Evolutionary conservation across 2,329 filamentous ascomycete genomes (phyloP).

Genomic region (Fusarium dlaminii): DNA sequence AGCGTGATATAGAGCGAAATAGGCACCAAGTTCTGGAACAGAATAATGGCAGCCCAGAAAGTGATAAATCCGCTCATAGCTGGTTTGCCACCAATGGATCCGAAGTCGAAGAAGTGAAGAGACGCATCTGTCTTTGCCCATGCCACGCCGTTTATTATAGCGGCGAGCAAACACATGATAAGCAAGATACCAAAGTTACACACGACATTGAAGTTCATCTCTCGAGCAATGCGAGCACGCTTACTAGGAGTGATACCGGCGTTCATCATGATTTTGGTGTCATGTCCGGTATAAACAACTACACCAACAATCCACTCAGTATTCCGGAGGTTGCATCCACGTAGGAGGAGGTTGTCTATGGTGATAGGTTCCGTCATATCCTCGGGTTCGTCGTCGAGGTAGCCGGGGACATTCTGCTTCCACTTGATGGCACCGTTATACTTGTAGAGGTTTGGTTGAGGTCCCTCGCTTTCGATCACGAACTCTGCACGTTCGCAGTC

Average conservation of each 20-base stretch:
- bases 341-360: constrained; percentile 94
- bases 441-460: constrained; percentile 93
- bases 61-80: constrained; percentile 91
- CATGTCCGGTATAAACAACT: constrained; percentile 92
- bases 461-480: constrained; percentile 85
- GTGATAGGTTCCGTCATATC: constrained; percentile 92
- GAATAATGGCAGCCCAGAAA: constrained; percentile 93
- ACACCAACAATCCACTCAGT: constrained; percentile 96
- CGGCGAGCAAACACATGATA: constrained; percentile 87
- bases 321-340: constrained; percentile 92
- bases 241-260: constrained; percentile 95
- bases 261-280: constrained; percentile 99
- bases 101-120: constrained; percentile 83
- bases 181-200: constrained; percentile 95
- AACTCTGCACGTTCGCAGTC: constrained; percentile 94
- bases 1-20: constrained; percentile 98
- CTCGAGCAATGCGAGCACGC: constrained; percentile 87
- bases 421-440: constrained; percentile 92
- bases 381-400: constrained; percentile 68
- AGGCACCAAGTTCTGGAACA: constrained; percentile 98
- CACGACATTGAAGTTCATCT: constrained; percentile 96
- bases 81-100: constrained; percentile 79
- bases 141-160: constrained; percentile 82
- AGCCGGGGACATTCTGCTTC: constrained; percentile 75
- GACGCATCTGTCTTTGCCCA: constrained; percentile 83